A percentile compares a stretch with the other conserved stretches of the same genome.
Conservation (phyloP, 257 asterid species). For the Solanum lignicaule region DNA sequence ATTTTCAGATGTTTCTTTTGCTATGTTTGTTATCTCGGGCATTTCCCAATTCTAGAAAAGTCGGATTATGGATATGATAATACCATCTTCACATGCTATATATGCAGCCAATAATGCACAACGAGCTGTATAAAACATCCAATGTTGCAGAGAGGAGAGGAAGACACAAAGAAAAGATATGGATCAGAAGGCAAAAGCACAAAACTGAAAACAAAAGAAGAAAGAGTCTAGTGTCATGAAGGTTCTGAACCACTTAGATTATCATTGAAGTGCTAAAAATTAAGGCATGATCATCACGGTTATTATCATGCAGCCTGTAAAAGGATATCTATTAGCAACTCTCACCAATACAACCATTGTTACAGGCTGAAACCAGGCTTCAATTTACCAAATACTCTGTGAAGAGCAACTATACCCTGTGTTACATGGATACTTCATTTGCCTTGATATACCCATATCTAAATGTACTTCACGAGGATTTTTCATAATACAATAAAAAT, state of each 20-base stretch:
- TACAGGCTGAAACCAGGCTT: background rate
- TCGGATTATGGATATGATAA: background rate
- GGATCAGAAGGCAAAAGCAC: background rate
- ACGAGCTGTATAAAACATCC: too few relatives aligned
- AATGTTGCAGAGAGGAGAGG: background rate
- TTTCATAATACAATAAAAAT: background rate
- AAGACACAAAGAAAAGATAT: background rate
- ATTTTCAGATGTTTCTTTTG: slow-evolving; percentile 31
- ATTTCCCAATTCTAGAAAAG: slow-evolving; percentile 9
- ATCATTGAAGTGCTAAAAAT: background rate
- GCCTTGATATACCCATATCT: background rate
- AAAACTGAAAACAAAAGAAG: background rate
- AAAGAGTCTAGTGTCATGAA: background rate
- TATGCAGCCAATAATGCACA: background rate
- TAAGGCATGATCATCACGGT: background rate
- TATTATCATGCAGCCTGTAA: background rate
- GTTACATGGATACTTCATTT: background rate
- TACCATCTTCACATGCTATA: background rate
- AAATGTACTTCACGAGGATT: background rate
- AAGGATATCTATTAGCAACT: background rate
- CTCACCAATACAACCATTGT: background rate
- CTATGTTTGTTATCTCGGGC: slow-evolving; percentile 23
- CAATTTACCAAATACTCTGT: background rate
- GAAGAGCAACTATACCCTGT: background rate
- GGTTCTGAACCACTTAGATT: background rate